phyloP scores from a whole-genome alignment of 371 early-diverging fungal genomes.

The Mortierella sp. region DNA sequence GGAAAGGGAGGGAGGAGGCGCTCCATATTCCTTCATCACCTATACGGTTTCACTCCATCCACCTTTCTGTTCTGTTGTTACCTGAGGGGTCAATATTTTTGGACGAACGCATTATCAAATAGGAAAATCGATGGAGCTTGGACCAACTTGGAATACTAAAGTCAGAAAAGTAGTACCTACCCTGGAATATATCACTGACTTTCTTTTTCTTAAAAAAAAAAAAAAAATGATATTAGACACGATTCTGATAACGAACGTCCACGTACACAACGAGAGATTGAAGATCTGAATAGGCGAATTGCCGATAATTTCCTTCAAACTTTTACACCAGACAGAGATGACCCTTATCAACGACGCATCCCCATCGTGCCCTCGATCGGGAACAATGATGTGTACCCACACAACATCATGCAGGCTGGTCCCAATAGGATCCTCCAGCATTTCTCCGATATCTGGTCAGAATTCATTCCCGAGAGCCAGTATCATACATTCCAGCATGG shows the following conservation, averaged over 20 bases:
- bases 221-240: conserved; percentile 72
- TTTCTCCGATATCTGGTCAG: conserved; percentile 70
- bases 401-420: conserved; percentile 70
- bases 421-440: conserved; percentile 64
- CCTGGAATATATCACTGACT: conserved; percentile 5
- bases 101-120: not conserved
- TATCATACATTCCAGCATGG: conserved; percentile 69
- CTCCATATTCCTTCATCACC: not conserved
- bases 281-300: conserved; percentile 62
- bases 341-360: conserved; percentile 55
- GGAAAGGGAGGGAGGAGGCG: not conserved
- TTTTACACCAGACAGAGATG: conserved; percentile 44
- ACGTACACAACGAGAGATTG: conserved; percentile 70
- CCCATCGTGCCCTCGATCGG: conserved; percentile 79
- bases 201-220: too few relatives aligned
- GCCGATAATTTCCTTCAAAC: conserved; percentile 54
- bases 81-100: not conserved
- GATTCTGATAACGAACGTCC: conserved; percentile 78
- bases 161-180: not conserved
- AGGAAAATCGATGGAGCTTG: not conserved
- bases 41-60: not conserved
- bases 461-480: conserved; percentile 71
- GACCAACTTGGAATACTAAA: not conserved
- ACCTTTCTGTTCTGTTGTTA: too few relatives aligned
- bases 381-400: conserved; percentile 87